Percentiles rank a stretch among this genome's conserved stretches.
Evolutionary conservation across 1,139 yeast species (phyloP).

Genomic region (Yamadazyma mexicana): DNA sequence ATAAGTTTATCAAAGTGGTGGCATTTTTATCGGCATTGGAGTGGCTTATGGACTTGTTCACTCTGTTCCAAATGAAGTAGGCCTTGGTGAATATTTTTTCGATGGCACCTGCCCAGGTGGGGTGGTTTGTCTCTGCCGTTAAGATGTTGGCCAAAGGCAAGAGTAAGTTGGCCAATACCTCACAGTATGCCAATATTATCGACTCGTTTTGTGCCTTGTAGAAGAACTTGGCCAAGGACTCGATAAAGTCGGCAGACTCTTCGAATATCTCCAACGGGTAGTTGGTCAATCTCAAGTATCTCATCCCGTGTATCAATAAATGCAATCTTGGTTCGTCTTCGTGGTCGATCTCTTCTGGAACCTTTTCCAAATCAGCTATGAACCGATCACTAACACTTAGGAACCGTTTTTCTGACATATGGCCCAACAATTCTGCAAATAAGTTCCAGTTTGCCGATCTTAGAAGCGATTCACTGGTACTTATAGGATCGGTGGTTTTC

Average conservation of each 20-base stretch:
- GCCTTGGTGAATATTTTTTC: constrained; percentile 59
- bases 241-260: constrained; percentile 87
- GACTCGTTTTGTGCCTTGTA: constrained; percentile 62
- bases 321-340: constrained; percentile 75
- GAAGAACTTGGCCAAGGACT: constrained; percentile 83
- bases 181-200: constrained; percentile 77
- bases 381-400: constrained; percentile 89
- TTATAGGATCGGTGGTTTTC: constrained; percentile 80
- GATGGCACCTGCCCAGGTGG: constrained; percentile 88
- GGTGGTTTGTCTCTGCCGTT: constrained; percentile 95
- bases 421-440: constrained; percentile 85
- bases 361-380: constrained; percentile 86
- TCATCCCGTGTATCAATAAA: constrained; percentile 86
- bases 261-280: constrained; percentile 89
- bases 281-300: constrained; percentile 72
- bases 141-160: constrained; percentile 81
- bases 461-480: constrained; percentile 60
- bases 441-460: constrained; percentile 93
- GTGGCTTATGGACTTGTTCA: constrained; percentile 12
- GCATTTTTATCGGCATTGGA: constrained; percentile 7
- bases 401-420: constrained; percentile 83
- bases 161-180: constrained; percentile 71
- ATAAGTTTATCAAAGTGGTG: constrained; percentile 14
- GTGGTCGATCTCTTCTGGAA: constrained; percentile 51
- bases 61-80: constrained; percentile 32